Evolutionary conservation across 139 green algal genomes (phyloP), one percentile per base, ranked within the genome.

Genomic region (Mychonastes homosphaera): DNA sequence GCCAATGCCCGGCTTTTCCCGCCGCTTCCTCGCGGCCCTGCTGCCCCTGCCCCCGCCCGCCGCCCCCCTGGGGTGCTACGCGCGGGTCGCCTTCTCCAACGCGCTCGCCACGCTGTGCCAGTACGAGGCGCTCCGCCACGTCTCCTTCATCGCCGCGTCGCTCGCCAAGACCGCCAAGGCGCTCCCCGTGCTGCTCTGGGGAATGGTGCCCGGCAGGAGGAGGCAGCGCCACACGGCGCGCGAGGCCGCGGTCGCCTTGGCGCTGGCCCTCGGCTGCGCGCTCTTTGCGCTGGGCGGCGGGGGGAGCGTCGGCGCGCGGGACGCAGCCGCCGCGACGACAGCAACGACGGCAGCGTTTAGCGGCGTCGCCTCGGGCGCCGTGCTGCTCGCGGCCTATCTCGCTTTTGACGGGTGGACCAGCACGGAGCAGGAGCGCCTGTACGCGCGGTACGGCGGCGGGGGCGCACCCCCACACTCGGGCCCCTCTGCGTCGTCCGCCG

Each of bases 91-190:
- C 10, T 15, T 87, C 12, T 86, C 79, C 54, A 95, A 95, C 50
- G 82, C 93, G 6, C 69, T 87, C 35, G 82, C 87, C 38, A 92
- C 87, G 7, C 78, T 74, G 51, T 94, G 87, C 66, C 88, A 96
- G 65, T 96, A 96, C 47, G 88, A 96, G 63, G 89, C 88, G 18
- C 72, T 96, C 10, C 90, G 90, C 70, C 86, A 92, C 69, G 79
- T 96, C 6, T 83, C 74, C 36, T 96, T 96, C 65, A 83, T 88
- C 0, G 56, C 91, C 21, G 89, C 96, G 58, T 84, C 79, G 6
- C 56, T 89, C 49, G 79, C 70, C 44, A 96, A 96, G 71, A 89
- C 75, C 35, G 82, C 79, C 51, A 96, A 96, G 66, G 90, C 91
- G 76, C 85, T 96, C 28, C 88, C 88, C 6, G 88, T 96, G 12